Evolutionary conservation across 148 eudicot species (phyloP).

Genomic region (Diospyros kaki): DNA sequence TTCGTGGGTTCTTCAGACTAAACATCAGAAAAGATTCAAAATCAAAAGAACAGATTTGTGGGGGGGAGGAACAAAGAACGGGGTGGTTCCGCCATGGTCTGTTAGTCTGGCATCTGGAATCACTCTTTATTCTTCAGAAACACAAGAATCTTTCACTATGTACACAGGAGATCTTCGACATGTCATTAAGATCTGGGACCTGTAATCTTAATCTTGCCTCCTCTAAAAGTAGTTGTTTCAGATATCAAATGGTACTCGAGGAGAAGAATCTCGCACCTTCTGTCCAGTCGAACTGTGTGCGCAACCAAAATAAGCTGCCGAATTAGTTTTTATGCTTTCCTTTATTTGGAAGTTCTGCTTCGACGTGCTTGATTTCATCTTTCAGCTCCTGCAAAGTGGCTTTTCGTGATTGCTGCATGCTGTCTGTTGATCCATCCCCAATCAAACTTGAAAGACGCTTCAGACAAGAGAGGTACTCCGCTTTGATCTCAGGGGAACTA

Average conservation of each 20-base stretch:
- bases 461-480: conserved; percentile 57
- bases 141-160: too few species aligned
- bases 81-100: too few species aligned
- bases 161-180: too few species aligned
- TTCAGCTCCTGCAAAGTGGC: conserved; percentile 36
- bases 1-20: too few species aligned
- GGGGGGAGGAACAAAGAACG: too few species aligned
- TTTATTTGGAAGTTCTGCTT: conserved; percentile 28
- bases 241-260: neutral
- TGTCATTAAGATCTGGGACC: too few species aligned
- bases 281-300: neutral
- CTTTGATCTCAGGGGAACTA: conserved; percentile 29
- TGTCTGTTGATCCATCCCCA: conserved; percentile 11
- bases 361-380: conserved; percentile 49
- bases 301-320: neutral
- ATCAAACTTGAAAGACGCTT: conserved; percentile 40
- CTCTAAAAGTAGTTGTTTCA: neutral
- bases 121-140: too few species aligned
- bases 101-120: too few species aligned
- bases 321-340: conserved; percentile 7
- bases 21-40: too few species aligned
- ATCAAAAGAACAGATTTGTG: too few species aligned
- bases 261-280: neutral
- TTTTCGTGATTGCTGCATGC: conserved; percentile 15
- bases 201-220: too few species aligned